phyloP scores from a whole-genome alignment of 2,329 filamentous ascomycete species.

The Keithomyces neogunnii region DNA sequence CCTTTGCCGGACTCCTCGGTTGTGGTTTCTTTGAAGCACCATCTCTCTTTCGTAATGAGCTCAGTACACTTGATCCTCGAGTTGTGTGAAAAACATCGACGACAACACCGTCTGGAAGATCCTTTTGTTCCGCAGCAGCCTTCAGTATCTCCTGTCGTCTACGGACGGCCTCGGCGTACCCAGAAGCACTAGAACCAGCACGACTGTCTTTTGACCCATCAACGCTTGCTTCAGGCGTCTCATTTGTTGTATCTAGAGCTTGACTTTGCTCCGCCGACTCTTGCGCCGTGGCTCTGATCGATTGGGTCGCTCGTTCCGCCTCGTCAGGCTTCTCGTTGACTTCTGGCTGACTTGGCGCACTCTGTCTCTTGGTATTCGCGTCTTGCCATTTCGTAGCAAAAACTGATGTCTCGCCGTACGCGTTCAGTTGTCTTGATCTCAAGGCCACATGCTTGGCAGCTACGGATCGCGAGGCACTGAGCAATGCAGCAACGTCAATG shows the following conservation, averaged over 20 bases:
- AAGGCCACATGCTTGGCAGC: conserved; percentile 55
- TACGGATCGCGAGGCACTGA: conserved; percentile 61
- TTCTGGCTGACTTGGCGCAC: not conserved
- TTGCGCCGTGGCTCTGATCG: too few species aligned
- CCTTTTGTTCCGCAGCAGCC: conserved; percentile 17
- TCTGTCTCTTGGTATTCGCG: not conserved
- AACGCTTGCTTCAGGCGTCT: not conserved
- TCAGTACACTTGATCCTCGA: conserved; percentile 35
- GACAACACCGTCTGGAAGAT: conserved; percentile 32
- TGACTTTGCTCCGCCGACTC: not conserved
- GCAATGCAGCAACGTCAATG: conserved; percentile 62
- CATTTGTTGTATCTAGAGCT: not conserved
- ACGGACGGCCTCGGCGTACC: conserved; percentile 6
- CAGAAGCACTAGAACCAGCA: not conserved
- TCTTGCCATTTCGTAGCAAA: conserved; percentile 27
- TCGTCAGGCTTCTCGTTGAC: not conserved
- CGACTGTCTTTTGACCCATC: not conserved
- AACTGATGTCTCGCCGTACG: conserved; percentile 38
- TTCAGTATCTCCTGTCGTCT: conserved; percentile 4
- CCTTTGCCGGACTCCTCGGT: conserved; percentile 19
- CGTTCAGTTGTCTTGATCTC: conserved; percentile 44
- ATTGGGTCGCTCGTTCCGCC: not conserved
- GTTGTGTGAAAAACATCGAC: conserved; percentile 40
- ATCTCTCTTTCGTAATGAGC: conserved; percentile 23
- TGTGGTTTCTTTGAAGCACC: conserved; percentile 6